Evolutionary conservation across 2,329 filamentous ascomycete species (phyloP).

Genomic region (Ophiostoma australiae): DNA sequence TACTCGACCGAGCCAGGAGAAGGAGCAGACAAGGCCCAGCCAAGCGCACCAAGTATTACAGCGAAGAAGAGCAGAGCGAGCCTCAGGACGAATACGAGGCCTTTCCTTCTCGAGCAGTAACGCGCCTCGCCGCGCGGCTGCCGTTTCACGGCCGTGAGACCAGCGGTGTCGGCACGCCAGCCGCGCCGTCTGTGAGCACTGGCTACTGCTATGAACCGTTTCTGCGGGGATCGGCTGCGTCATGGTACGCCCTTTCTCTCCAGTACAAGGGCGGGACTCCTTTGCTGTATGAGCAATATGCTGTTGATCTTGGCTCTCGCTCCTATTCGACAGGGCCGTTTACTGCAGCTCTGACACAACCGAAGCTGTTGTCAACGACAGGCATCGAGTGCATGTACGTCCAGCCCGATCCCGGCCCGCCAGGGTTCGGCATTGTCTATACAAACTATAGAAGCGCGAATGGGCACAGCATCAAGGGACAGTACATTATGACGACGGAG

Average conservation of each 20-base stretch:
- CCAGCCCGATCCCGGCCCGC: conserved; percentile 36
- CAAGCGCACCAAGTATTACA: neutral
- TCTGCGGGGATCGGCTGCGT: neutral
- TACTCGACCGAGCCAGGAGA: neutral
- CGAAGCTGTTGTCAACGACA: neutral
- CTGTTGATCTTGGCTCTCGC: neutral
- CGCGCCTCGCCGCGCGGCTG: neutral
- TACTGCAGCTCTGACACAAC: neutral
- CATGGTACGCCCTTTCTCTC: neutral
- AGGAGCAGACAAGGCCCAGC: neutral
- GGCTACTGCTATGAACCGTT: conserved; percentile 6
- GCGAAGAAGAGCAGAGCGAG: conserved; percentile 1
- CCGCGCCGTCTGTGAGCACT: neutral
- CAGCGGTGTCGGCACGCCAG: neutral
- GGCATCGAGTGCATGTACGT: conserved; percentile 24
- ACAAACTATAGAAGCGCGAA: conserved; percentile 28
- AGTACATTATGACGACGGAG: conserved; percentile 42
- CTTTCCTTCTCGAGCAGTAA: neutral
- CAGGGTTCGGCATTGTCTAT: conserved; percentile 42
- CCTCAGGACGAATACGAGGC: neutral
- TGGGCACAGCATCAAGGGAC: conserved; percentile 33
- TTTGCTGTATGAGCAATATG: conserved; percentile 12
- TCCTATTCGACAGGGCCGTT: neutral
- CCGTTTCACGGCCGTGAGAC: conserved; percentile 15
- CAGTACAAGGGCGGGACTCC: conserved; percentile 10